These are phyloP conservation scores for Pelargonium nanum DNA, from an alignment of 345 rosid species.

Conservation along the genomic window DNA sequence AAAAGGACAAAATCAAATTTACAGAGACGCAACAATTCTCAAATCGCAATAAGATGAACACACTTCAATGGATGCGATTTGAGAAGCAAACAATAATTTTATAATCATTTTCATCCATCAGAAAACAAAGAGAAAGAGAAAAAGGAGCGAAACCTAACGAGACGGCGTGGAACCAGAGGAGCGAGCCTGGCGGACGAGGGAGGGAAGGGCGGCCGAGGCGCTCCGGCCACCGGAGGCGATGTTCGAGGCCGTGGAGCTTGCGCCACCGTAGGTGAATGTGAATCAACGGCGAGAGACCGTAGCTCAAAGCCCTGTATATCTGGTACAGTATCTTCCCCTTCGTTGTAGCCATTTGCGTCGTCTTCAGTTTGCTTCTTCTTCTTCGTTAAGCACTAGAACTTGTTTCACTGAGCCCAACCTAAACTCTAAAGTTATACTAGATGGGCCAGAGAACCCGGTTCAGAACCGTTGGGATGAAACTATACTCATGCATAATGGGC, in stretches of 20 bases:
- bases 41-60: too few species aligned
- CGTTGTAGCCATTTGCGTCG: conserved; percentile 7
- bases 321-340: conserved; percentile 44
- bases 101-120: too few species aligned
- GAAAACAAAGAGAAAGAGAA: too few species aligned
- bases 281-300: conserved; percentile 49
- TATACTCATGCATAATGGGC: too few species aligned
- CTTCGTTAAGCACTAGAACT: background rate
- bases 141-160: conserved; percentile 40
- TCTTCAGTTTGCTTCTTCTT: background rate
- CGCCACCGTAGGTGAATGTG: conserved; percentile 71
- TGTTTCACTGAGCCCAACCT: too few species aligned
- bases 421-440: too few species aligned
- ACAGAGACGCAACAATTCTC: background rate
- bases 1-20: background rate
- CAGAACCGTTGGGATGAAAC: too few species aligned
- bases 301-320: conserved; percentile 56
- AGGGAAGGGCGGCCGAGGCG: conserved; percentile 67
- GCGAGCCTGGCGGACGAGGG: conserved; percentile 56
- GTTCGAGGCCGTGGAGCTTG: conserved; percentile 56
- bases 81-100: too few species aligned
- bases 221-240: conserved; percentile 68
- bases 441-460: too few species aligned
- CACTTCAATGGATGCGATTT: too few species aligned
- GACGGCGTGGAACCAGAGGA: conserved; percentile 91